Conservation (phyloP, 192 early-diverging fungal species). For the Ambispora gerdemannii region DNA sequence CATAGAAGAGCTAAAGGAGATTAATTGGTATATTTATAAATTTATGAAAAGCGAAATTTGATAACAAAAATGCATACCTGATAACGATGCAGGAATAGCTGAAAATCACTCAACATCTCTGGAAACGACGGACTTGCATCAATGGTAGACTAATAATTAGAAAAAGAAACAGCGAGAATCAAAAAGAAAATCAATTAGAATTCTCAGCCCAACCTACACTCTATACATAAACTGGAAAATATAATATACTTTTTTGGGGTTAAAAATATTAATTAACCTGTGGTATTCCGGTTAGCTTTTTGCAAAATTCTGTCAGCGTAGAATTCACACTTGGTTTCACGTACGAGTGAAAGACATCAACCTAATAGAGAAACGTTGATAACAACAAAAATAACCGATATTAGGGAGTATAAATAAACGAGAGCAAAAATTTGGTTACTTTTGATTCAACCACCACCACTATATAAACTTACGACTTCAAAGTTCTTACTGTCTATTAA, state of each 20-base stretch:
- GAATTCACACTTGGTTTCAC: slow-evolving; percentile 67
- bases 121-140: slow-evolving; percentile 39
- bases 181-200: background rate
- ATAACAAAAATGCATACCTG: slow-evolving; percentile 5
- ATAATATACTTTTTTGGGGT: background rate
- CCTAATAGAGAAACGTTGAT: slow-evolving; percentile 37
- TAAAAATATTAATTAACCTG: slow-evolving; percentile 49
- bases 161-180: slow-evolving; percentile 1
- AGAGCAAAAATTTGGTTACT: too few species aligned
- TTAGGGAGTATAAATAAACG: background rate
- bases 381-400: slow-evolving; percentile 17
- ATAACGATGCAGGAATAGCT: slow-evolving; percentile 35
- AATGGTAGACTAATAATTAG: slow-evolving; percentile 28
- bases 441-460: too few species aligned
- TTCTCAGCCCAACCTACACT: background rate
- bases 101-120: slow-evolving; percentile 35
- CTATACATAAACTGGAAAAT: background rate
- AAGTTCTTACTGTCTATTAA: slow-evolving; percentile 61
- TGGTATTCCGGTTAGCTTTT: slow-evolving; percentile 72
- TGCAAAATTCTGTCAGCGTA: slow-evolving; percentile 71
- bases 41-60: background rate
- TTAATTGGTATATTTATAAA: background rate
- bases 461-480: slow-evolving; percentile 53
- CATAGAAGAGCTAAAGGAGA: slow-evolving; percentile 13
- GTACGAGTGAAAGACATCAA: slow-evolving; percentile 71